Evolutionary conservation across 2,329 filamentous ascomycete species (phyloP).

Genomic region (Setomelanomma holmii): DNA sequence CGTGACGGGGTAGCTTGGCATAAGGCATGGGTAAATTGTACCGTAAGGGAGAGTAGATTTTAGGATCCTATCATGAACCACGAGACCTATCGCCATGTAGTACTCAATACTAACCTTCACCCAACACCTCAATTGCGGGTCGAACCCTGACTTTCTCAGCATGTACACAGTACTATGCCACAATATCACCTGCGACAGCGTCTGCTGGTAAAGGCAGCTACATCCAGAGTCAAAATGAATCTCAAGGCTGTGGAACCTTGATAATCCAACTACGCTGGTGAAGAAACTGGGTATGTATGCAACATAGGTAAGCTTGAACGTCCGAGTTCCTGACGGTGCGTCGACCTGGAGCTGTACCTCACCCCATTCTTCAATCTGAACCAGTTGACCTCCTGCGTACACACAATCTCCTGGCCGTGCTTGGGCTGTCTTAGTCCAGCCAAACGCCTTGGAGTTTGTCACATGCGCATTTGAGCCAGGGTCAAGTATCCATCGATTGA

Average conservation of each 20-base stretch:
- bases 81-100: no score
- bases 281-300: slow-evolving; percentile 14
- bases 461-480: slow-evolving; percentile 14
- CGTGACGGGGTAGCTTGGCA: no score
- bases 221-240: slow-evolving; percentile 15
- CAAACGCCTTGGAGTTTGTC: slow-evolving; percentile 4
- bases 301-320: slow-evolving; percentile 1
- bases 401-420: slow-evolving; percentile 3
- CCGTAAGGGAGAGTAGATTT: no score
- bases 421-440: slow-evolving; percentile 5
- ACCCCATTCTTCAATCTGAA: slow-evolving; percentile 10
- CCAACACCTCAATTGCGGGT: no score
- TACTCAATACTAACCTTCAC: no score
- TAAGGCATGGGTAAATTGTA: no score
- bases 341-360: slow-evolving; percentile 3
- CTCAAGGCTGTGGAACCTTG: slow-evolving; percentile 5
- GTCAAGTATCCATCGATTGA: slow-evolving; percentile 15
- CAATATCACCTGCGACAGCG: no score
- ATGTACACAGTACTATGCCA: no score
- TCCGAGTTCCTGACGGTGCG: background rate
- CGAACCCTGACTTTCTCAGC: no score
- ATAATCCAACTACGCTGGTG: slow-evolving; percentile 8
- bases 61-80: no score
- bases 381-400: slow-evolving; percentile 7
- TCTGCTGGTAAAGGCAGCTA: slow-evolving; percentile 7